phyloP scores from a whole-genome alignment of 2,329 filamentous ascomycete species.

The Myotisia sp. region DNA sequence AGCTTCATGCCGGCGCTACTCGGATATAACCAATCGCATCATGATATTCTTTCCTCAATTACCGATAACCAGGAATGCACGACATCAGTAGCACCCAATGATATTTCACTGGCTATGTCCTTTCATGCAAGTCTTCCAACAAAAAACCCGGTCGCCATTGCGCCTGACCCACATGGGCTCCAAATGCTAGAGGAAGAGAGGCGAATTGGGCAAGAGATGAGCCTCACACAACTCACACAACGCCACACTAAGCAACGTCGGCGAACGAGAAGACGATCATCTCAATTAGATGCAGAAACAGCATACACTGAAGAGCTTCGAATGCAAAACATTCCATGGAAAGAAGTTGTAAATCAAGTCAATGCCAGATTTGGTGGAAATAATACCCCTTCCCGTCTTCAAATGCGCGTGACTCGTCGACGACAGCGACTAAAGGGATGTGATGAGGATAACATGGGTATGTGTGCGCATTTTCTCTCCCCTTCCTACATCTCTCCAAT shows the following conservation, averaged over 20 bases:
- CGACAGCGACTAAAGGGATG: constrained; percentile 23
- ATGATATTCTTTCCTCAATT: too few relatives aligned
- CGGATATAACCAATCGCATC: constrained; percentile 14
- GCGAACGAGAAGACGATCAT: constrained; percentile 13
- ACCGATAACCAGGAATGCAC: too few relatives aligned
- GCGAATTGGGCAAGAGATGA: constrained; percentile 16
- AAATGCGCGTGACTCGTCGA: constrained; percentile 28
- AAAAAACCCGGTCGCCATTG: constrained; percentile 24
- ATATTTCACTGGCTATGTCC: constrained; percentile 9
- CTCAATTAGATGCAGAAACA: constrained; percentile 27
- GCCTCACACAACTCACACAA: constrained; percentile 15
- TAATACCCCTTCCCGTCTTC: constrained; percentile 26
- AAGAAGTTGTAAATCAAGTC: constrained; percentile 24
- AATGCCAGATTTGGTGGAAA: constrained; percentile 25
- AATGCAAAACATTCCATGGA: constrained; percentile 26
- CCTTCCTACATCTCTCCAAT: too few relatives aligned
- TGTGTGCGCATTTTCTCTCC: constrained; percentile 15
- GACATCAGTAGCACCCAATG: constrained; percentile 15
- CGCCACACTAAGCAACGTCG: constrained; percentile 17
- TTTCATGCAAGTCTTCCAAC: constrained; percentile 13
- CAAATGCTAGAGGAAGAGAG: constrained; percentile 26
- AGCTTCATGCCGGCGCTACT: constrained; percentile 20
- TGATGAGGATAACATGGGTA: constrained; percentile 33
- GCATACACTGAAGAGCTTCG: constrained; percentile 26
- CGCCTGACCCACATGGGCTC: constrained; percentile 28